Conservation (phyloP, 257 asterid species). For the Capsicum rhomboideum region DNA sequence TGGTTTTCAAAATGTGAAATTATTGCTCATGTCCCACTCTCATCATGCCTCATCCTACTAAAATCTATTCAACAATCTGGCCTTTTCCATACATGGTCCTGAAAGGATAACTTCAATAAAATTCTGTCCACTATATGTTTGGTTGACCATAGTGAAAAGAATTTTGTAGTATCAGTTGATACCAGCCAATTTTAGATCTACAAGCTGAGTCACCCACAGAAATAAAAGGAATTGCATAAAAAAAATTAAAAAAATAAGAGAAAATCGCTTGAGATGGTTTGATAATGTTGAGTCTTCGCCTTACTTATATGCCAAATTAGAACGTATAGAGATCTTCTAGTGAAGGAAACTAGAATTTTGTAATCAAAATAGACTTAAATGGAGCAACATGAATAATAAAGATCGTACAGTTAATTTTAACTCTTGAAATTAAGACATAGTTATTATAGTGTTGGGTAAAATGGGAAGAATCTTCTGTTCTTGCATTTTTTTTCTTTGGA, state of each 20-base stretch:
- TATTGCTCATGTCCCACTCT: constrained; percentile 22
- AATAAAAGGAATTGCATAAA: background rate
- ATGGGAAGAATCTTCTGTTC: background rate
- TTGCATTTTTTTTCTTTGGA: background rate
- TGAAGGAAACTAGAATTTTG: background rate
- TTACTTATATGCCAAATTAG: background rate
- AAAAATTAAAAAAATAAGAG: background rate
- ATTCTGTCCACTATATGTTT: constrained; percentile 7
- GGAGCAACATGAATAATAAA: background rate
- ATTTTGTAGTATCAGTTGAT: background rate
- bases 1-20: constrained; percentile 5
- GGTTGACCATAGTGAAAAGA: background rate
- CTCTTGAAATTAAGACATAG: background rate
- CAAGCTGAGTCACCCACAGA: no score
- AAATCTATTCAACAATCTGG: constrained; percentile 2
- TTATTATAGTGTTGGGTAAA: background rate
- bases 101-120: background rate
- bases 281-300: background rate
- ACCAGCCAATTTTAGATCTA: background rate
- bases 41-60: constrained; percentile 7
- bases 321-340: background rate
- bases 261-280: background rate
- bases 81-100: constrained; percentile 1
- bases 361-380: background rate
- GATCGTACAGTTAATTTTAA: background rate